Conservation (phyloP, 2,329 filamentous ascomycete species). For the Penicillium brevicompactum region DNA sequence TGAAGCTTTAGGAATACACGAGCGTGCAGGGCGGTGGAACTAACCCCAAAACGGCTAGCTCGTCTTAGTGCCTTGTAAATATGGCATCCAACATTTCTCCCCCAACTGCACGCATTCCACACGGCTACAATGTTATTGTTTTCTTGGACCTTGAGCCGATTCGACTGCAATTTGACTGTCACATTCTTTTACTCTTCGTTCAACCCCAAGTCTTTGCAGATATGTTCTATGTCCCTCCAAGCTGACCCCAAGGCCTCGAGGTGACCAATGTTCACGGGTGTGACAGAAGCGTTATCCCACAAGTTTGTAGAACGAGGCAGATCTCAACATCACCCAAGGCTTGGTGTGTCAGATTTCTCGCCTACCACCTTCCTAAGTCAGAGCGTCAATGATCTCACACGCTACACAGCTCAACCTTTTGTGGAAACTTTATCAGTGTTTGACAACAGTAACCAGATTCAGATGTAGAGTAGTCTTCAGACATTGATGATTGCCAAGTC, state of each 20-base stretch:
- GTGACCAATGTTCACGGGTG: not conserved
- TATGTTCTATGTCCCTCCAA: not conserved
- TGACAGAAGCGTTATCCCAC: not conserved
- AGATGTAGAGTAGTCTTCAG: not conserved
- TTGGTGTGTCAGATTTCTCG: not conserved
- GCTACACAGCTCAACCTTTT: not conserved
- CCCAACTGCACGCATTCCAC: not conserved
- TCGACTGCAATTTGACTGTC: not conserved
- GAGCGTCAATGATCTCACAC: not conserved
- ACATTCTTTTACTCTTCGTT: not conserved
- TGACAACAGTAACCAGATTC: not conserved
- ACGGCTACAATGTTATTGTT: not conserved
- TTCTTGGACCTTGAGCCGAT: not conserved
- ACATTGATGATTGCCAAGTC: not conserved
- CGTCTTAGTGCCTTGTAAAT: not conserved
- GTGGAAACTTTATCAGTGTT: not conserved
- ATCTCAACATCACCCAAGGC: not conserved
- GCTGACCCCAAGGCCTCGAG: not conserved
- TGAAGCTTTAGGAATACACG: slow-evolving; percentile 11
- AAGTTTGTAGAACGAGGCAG: not conserved
- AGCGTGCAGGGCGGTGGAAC: not conserved
- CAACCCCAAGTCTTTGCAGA: not conserved
- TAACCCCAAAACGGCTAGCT: slow-evolving; percentile 1
- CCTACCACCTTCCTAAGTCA: not conserved
- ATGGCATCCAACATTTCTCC: not conserved